phyloP scores from a whole-genome alignment of 176 grass and related monocot genomes.

The Pontederia crassipes region DNA sequence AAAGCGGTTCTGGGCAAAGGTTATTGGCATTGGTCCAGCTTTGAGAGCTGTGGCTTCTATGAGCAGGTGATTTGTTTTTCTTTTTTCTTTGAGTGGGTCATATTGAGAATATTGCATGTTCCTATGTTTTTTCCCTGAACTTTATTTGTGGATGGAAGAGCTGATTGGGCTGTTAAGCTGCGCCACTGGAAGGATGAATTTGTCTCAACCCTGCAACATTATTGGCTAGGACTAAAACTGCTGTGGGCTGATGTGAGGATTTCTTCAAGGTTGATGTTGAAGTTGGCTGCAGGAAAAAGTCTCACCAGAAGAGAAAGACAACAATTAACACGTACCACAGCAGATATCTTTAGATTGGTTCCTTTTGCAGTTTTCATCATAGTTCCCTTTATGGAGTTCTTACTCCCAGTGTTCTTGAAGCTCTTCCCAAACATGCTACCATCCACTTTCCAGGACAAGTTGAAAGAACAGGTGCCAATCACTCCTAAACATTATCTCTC shows the following conservation, averaged over 20 bases:
- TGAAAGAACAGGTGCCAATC: conserved; percentile 65
- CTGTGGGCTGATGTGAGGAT: conserved; percentile 73
- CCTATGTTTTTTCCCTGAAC: neutral
- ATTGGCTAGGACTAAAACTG: conserved; percentile 79
- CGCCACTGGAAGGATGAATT: conserved; percentile 94
- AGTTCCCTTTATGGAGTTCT: conserved; percentile 90
- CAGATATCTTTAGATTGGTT: conserved; percentile 85
- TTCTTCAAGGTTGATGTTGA: conserved; percentile 89
- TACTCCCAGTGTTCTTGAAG: conserved; percentile 85
- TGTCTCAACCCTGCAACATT: conserved; percentile 73
- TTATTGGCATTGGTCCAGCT: conserved; percentile 76
- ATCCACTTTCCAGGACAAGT: conserved; percentile 90
- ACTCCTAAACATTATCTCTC: neutral
- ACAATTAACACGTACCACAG: conserved; percentile 82
- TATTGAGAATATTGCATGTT: neutral
- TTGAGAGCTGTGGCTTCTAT: conserved; percentile 66
- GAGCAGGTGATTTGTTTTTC: conserved; percentile 63
- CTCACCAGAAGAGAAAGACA: conserved; percentile 80
- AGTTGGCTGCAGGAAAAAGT: conserved; percentile 72
- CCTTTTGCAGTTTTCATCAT: conserved; percentile 89
- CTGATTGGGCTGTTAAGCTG: conserved; percentile 69
- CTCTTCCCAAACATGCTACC: conserved; percentile 94
- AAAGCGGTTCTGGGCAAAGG: conserved; percentile 50
- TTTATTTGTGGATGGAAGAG: conserved; percentile 29
- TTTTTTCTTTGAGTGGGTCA: neutral